Base-by-base conservation (phyloP, 2,329 filamentous ascomycete genomes). In the Thelonectria blattea region DNA sequence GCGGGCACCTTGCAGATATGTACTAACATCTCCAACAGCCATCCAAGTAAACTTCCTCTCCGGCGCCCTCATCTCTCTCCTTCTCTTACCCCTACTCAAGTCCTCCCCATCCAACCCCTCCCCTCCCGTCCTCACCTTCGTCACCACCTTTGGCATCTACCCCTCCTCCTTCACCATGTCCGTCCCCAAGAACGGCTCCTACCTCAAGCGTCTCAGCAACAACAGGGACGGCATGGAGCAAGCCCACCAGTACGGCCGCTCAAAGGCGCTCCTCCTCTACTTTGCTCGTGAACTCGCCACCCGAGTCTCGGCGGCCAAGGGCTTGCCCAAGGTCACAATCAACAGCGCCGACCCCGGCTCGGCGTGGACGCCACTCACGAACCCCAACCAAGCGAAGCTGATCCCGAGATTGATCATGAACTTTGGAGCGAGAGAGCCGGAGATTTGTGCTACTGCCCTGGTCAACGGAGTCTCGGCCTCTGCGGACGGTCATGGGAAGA, bases 401-500 rank as follows among this genome's bases (percentile, higher is more conserved):
- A 77, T 77, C 15, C 75, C 75, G 0, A 67, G 75, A 39, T 47
- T 77, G 49, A 76, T 77, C 32, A 77, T 74, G 73, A 76, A 77
- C 60, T 71, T 77, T 61, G 71, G 72, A 22, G 73, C 75, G 0
- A 68, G 75, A 58, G 75, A 76, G 24, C 74, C 75, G 0, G 63
- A 72, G 20, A 71, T 75, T 37, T 72, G 75, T 30, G 75, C 75
- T n/a, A 73, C 73, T n/a, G 74, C 74, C 17, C 63, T 77, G 17
- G 72, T 77, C 34, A 77, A 77, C 58, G 75, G 75, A 20, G 75
- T 71, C 47, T 77, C 75, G 0, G 70, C 68, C 1, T 54, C 68
- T 0, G 70, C 56, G n/a, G 67, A 74, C 2, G 70, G 52, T 0
- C 71, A 77, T 52, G 75, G 75, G 12, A 73, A 76, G 58, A 77